A percentile compares a stretch with the other conserved stretches of the same genome.
phyloP scores from a whole-genome alignment of 441 rosid genomes.

The Adansonia madagascariensis region DNA sequence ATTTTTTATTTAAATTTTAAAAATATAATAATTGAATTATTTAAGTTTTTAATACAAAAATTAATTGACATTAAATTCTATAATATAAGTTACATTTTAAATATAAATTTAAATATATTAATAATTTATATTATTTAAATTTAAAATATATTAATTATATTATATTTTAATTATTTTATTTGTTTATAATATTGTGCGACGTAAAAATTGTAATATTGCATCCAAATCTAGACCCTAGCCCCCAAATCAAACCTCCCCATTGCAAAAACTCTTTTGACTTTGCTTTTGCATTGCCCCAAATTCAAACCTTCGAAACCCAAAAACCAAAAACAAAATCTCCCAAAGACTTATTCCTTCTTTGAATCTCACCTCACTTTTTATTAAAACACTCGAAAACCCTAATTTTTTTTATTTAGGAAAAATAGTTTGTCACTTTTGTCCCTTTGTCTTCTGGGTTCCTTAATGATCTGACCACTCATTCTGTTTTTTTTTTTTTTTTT shows the following conservation, averaged over 20 bases:
- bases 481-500: neutral
- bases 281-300: neutral
- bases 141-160: no score
- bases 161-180: neutral
- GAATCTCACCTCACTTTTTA: neutral
- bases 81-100: no score
- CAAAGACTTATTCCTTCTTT: neutral
- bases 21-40: no score
- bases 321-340: neutral
- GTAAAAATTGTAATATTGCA: neutral
- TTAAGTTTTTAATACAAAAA: no score
- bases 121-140: no score
- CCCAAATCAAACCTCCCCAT: neutral
- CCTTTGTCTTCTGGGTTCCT: neutral
- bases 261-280: neutral
- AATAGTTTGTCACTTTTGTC: neutral
- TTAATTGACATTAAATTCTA: no score
- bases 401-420: neutral
- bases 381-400: constrained; percentile 16
- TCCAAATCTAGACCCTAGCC: neutral
- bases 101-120: no score
- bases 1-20: no score
- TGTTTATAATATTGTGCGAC: neutral
- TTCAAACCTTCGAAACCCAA: constrained; percentile 1
- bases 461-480: constrained; percentile 30